Base-by-base conservation (phyloP, 768 basidiomycete genomes). In the Trichaptum fuscoviolaceum region DNA sequence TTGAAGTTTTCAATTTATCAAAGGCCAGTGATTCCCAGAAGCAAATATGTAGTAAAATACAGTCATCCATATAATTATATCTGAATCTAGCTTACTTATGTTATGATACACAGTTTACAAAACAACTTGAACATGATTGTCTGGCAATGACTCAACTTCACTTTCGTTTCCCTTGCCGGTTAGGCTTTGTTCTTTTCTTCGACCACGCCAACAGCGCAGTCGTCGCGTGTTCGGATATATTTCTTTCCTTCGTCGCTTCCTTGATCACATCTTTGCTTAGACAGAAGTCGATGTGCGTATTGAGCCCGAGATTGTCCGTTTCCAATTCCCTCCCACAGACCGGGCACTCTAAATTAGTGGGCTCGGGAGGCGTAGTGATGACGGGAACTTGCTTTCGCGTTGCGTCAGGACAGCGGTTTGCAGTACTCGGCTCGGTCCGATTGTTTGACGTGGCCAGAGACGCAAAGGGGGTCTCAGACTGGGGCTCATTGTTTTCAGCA, bases 221-320 rank as follows among this genome's bases (percentile, higher is more conserved):
- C 42, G 42, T 15, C 42, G 42, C 20, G 15, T 20, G 35, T 10
- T 20, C 20, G 42, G 42, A 15, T 12, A 20, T 52, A 52, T 26
- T 57, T 65, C 58, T 67, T 62, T 34, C 63, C 34, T 26, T 62
- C 25, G 65, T 64, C 34, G 66, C 91, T 71, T 91, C 84, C 67
- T 83, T 77, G 68, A 96, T 95, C 1, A 87, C 90, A 25, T 83
- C 85, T 66, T 86, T 85, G 73, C 92, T 95, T 63, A 97, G 75
- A 72, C 95, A 97, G 71, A 88, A 91, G 75, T 97, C 95, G 58
- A 97, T 82, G 71, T 97, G 95, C n/a, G 85, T 81, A 73, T 97
- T 96, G 35, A 97, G 76, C 5, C 84, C 88, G 62, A 83, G 80
- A 73, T 97, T 97, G 74, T 93, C 87, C 0, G 83, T 86, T 67